Base-by-base conservation (phyloP, 148 eudicot species). In the Tetragonia tetragonoides region DNA sequence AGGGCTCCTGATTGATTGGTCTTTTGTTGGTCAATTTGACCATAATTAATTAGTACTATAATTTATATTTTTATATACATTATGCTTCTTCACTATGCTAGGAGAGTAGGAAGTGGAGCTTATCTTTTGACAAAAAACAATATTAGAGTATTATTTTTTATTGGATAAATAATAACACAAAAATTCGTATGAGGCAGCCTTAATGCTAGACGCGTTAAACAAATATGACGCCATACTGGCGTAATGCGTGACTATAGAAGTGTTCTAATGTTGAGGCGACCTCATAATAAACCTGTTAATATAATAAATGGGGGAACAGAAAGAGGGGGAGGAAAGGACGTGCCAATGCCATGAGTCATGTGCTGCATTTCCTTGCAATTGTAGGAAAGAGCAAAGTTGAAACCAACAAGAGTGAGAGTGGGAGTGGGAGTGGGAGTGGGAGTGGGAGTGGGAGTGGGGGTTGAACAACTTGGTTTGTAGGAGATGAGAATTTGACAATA, bases 1-100 rank as follows among this genome's bases (percentile, higher is more conserved):
- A 65, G 0, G 41, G 20, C 16, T 63, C 57, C 42, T 66, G 10
- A 70, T 47, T 64, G 68, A 20, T 64, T 49, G n/a, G 15, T 65
- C 5, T 51, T 41, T 53, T 34, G 0, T 68, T 81, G 65, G 79
- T 81, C 83, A 51, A 75, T 62, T 75, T 75, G 79, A 75, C 83
- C 66, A 75, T 70, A 38, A n/a, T n/a, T n/a, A 42, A 59, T 11
- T 59, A 5, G 16, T 11, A 5, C 20, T 18, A 17, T 17, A 7
- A 17, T 54, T 10, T 4, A 54, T 14, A 10, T 3, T 11, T 16
- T 17, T 17, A 21, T 59, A 59, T 18, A 59, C 17, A 54, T 54
- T 4, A 59, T 59, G 62, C 62, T 54, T 14, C 0, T 10, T 54
- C 62, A 59, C 21, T 59, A 5, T 18, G 16, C 62, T 59, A 59